Evolutionary conservation across 345 rosid genomes (phyloP), one percentile per base, ranked within the genome.

Genomic region (Aquilaria yunnanensis): DNA sequence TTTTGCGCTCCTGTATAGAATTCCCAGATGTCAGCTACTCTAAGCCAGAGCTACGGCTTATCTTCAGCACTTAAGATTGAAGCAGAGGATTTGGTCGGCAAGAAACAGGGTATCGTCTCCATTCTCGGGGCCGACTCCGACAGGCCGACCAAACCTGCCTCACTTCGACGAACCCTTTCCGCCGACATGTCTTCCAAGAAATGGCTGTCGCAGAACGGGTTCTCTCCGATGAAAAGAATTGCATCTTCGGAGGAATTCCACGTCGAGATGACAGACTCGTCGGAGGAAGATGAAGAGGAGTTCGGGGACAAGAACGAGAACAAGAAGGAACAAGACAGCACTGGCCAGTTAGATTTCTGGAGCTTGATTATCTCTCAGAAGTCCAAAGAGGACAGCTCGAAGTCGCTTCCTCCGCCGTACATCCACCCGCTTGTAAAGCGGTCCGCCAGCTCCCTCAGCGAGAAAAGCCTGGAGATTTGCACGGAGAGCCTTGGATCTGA

Each of bases 401-500:
- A 60, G 37, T 10, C 70, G 10, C 77, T 64, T 29, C 69, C 78
- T 6, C 71, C 92, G 12, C 90, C 90, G 9, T 95, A 95, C 59
- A 54, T 95, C 62, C 97, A 85, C 56, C 97, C 97, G 23, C 73
- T 81, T 43, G 78, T 83, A 54, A 84, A 77, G 68, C 74, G 78
- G n/a, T 81, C 85, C 10, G 60, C 82, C 9, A 80, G 93, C 48
- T 80, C 85, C n/a, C 70, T 95, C 64, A 87, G 73, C 64, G 69
- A 77, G 72, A 85, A 83, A 77, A 95, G 97, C 75, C 96, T 94
- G 32, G 69, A 87, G 16, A 78, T 94, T 33, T 94, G 99, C 78
- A 94, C 99, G 2, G 99, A 94, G 74, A 94, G 93, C 65, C 97
- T 94, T n/a, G 99, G 99, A 62, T 95, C 96, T 33, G 99, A 95